These are phyloP conservation scores for Geotrichum klebahnii DNA, from an alignment of 1,139 yeast species.

Conservation along the genomic window DNA sequence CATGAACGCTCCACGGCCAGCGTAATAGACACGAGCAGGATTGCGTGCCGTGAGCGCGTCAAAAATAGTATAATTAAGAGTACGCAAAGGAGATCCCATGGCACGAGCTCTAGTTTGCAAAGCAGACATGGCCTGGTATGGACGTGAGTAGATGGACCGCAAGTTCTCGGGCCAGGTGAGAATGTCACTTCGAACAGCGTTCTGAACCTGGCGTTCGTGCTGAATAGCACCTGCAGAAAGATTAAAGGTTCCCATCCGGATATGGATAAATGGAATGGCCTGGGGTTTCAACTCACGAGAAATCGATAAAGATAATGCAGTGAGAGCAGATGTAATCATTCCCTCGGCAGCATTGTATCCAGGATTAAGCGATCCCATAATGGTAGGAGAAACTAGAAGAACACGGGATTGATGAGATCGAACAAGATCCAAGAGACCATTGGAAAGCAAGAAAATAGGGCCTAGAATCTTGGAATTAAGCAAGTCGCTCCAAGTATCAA, in stretches of 20 bases:
- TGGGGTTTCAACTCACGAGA: slow-evolving; percentile 41
- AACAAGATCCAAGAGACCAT: slow-evolving; percentile 56
- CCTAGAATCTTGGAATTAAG: slow-evolving; percentile 47
- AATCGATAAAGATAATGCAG: slow-evolving; percentile 39
- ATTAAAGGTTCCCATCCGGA: slow-evolving; percentile 43
- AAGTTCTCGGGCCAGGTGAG: slow-evolving; percentile 42
- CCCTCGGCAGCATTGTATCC: slow-evolving; percentile 45
- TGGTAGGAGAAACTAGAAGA: slow-evolving; percentile 40
- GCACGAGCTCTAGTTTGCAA: slow-evolving; percentile 34
- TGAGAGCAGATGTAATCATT: slow-evolving; percentile 38
- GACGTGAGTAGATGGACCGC: slow-evolving; percentile 39
- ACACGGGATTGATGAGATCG: slow-evolving; percentile 46
- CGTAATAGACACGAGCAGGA: slow-evolving; percentile 39
- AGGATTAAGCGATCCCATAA: slow-evolving; percentile 41
- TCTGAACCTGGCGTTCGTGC: slow-evolving; percentile 34
- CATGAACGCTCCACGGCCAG: slow-evolving; percentile 41
- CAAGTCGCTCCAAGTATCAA: slow-evolving; percentile 51
- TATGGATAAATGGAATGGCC: slow-evolving; percentile 34
- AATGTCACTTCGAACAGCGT: slow-evolving; percentile 41
- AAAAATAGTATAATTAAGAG: slow-evolving; percentile 38
- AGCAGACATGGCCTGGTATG: slow-evolving; percentile 36
- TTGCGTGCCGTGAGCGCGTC: slow-evolving; percentile 35
- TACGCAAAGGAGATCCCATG: slow-evolving; percentile 36
- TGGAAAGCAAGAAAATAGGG: slow-evolving; percentile 52
- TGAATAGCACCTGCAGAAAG: slow-evolving; percentile 33